Percentiles rank a stretch among this genome's conserved stretches.
phyloP scores from a whole-genome alignment of 768 basidiomycete genomes.

The Tremella mesenterica region DNA sequence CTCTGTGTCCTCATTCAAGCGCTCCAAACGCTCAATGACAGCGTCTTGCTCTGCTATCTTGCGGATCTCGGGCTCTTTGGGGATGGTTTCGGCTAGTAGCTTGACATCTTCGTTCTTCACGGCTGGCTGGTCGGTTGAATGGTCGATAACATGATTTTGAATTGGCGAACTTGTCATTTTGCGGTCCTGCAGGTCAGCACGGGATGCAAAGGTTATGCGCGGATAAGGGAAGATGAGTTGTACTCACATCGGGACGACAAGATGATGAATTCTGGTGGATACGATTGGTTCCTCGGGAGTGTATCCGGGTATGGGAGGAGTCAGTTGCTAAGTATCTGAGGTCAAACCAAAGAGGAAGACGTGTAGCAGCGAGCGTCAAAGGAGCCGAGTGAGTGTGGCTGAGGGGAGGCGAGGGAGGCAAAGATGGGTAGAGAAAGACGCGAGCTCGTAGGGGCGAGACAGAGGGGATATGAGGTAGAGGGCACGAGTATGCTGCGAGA shows the following conservation, averaged over 20 bases:
- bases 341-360: no score
- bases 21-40: background rate
- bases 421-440: no score
- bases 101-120: conserved; percentile 1
- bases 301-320: no score
- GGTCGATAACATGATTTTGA: conserved; percentile 1
- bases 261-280: no score
- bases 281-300: no score
- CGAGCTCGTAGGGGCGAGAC: no score
- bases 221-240: background rate
- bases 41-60: background rate
- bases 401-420: no score
- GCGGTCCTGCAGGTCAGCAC: conserved; percentile 7
- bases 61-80: background rate
- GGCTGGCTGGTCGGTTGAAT: background rate
- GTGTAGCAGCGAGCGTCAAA: no score
- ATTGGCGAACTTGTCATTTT: conserved; percentile 17
- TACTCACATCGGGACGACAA: conserved; percentile 6
- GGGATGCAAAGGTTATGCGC: background rate
- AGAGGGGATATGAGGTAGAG: no score
- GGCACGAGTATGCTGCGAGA: no score
- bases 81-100: background rate
- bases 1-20: background rate
- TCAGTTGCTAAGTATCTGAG: no score
- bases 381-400: no score